Evolutionary conservation across 805 yeast genomes (phyloP), one percentile per base, ranked within the genome.

Genomic region (Kazachstania africana): DNA sequence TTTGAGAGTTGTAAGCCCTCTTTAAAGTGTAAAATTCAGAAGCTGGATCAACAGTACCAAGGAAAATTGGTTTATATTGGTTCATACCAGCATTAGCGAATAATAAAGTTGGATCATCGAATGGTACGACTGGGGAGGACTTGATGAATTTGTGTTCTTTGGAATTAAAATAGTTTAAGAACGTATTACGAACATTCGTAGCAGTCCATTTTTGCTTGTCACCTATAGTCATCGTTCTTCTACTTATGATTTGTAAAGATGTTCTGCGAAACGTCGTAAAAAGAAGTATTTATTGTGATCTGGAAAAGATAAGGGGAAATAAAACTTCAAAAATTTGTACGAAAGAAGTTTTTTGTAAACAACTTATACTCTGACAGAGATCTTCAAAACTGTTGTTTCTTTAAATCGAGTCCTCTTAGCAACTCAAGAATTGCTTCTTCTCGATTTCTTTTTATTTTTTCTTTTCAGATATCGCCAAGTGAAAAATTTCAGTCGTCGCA

Each of bases 41-140:
- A 15, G 88, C 66, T 20, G 99, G 99, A 47, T 91, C 97, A 28
- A 85, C 96, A 8, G 96, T 87, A 34, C 99, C 99, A 51, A 87
- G 66, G 58, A 91, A 91, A 46, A 91, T 91, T 10, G 98, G 95
- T 61, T 91, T 91, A 62, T 87, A 91, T 66, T 91, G 99, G 64
- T 91, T 91, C 99, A 91, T 91, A 62, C 97, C 98, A 37, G 99
- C 99, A 56, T 91, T 91, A 53, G 98, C 94, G 55, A 91, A 91
- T 40, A 91, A 66, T 39, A 91, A 69, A 16, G 97, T 88, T 32
- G 99, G 98, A 56, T 91, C 99, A 63, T 91, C 96, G 57, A 79
- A 94, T 33, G 99, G 99, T 38, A 91, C 78, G 18, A 88, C 97
- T 0, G 95, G 82, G 2, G 97, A 85, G 0, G 94, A 80, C 15